Evolutionary conservation across 2,329 filamentous ascomycete genomes (phyloP).

Genomic region (Zasmidium cellare): DNA sequence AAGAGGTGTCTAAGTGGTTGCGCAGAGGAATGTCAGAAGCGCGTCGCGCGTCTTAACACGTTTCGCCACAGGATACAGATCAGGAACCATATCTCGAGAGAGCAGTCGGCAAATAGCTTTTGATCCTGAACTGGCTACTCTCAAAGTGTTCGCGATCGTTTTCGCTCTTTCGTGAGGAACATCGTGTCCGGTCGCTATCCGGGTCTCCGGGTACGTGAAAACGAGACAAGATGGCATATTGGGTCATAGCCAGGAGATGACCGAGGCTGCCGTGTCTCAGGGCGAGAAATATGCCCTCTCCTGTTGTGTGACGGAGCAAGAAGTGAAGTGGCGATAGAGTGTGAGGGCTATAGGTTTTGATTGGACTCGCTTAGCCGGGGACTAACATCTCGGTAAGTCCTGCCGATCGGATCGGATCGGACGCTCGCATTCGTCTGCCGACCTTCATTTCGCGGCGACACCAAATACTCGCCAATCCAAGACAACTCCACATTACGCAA

Average conservation of each 20-base stretch:
- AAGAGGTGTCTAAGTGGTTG: slow-evolving; percentile 14
- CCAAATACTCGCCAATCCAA: background rate
- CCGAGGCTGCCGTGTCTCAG: background rate
- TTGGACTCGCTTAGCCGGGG: background rate
- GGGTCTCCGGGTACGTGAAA: background rate
- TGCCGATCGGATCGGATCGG: background rate
- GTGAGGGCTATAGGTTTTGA: background rate
- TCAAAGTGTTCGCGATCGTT: too few relatives aligned
- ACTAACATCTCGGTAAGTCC: background rate
- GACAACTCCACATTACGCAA: background rate
- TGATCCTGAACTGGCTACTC: too few relatives aligned
- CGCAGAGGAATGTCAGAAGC: slow-evolving; percentile 23
- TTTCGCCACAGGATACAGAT: slow-evolving; percentile 6
- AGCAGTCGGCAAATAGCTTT: too few relatives aligned
- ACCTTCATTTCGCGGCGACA: background rate
- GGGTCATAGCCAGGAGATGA: background rate
- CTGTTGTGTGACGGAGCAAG: background rate
- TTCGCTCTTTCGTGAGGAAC: too few relatives aligned
- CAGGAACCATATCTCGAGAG: background rate
- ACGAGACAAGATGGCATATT: too few relatives aligned
- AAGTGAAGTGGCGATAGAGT: background rate
- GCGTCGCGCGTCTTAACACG: slow-evolving; percentile 8
- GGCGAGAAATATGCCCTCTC: background rate
- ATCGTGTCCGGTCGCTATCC: background rate
- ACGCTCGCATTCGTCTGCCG: background rate